phyloP scores from a whole-genome alignment of 108 stramenopile species.

The Nannochloropsis gaditana region DNA sequence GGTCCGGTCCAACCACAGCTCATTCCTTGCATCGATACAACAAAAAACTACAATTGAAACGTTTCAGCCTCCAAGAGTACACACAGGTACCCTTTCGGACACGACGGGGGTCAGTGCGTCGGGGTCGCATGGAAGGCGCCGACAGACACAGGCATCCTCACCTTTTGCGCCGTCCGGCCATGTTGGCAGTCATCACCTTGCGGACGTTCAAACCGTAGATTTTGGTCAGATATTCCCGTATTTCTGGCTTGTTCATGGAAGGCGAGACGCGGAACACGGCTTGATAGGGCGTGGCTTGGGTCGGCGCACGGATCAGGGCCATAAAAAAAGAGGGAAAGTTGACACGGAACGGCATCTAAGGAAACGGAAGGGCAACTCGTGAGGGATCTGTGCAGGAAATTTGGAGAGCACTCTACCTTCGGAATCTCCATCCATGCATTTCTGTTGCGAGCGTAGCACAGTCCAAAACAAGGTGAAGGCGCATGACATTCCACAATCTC shows the following conservation, averaged over 20 bases:
- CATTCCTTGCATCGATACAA: no score
- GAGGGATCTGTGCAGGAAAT: no score
- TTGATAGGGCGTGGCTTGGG: not conserved
- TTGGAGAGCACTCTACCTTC: no score
- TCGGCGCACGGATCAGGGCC: conserved; percentile 3
- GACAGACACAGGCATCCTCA: not conserved
- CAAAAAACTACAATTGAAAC: no score
- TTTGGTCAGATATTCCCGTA: not conserved
- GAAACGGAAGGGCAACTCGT: not conserved
- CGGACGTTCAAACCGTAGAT: not conserved
- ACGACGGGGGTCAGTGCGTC: not conserved
- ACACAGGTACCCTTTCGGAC: no score
- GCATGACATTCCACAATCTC: no score
- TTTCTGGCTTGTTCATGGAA: not conserved
- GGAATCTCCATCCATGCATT: no score
- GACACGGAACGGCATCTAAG: not conserved
- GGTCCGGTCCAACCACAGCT: no score
- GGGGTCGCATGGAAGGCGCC: not conserved
- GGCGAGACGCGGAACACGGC: not conserved
- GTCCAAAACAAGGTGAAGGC: no score
- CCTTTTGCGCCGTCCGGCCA: not conserved
- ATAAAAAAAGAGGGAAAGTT: conserved; percentile 16
- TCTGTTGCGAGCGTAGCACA: no score
- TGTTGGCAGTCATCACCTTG: not conserved
- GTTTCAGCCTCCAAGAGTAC: no score